Base-by-base conservation (phyloP, 352 stramenopile genomes). In the Phytophthora quininea region DNA sequence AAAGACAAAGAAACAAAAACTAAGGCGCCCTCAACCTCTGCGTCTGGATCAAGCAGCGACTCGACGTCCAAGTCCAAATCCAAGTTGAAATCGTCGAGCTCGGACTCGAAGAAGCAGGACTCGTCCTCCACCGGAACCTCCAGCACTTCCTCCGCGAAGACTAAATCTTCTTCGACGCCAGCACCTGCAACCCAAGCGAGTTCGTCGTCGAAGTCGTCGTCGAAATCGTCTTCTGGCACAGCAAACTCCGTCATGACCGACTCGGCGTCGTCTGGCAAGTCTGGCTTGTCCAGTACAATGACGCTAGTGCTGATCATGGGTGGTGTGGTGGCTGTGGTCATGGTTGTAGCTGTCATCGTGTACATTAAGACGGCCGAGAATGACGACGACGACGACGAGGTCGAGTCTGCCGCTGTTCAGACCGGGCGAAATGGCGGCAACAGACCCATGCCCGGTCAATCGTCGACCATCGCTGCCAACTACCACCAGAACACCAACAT, bases 281-380 rank as follows among this genome's bases (percentile, higher is more conserved):
- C 52, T 4, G 61, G 58, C 0, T 67, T 62, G 19, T 77, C 68
- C 29, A 82, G 58, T 35, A 75, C 80, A 1, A 30, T 80, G 9
- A 71, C 71, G 58, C 67, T 91, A 9, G 77, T 67, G 3, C 49
- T 88, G 15, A 77, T 88, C 38, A 80, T 88, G 48, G 83, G 71
- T 1, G 69, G 67, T 9, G 73, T 80, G 1, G 76, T 89, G 11
- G 74, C 67, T 0, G 61, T 76, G 1, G 81, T 89, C 15, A 59
- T 92, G 19, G 59, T 66, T 29, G 66, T 67, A 1, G 74, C 77
- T 4, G 42, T 89, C 12, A 84, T 92, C 58, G 72, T 92, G 27
- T 90, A 87, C 58, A 67, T 80, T 19, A 81, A 79, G 46, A 76
- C 74, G 0, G 54, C 56, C 15, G 73, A 69, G 1, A 61, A 69